Conservation (phyloP, 176 grass and related monocot species). For the Urochloa ruziziensis region DNA sequence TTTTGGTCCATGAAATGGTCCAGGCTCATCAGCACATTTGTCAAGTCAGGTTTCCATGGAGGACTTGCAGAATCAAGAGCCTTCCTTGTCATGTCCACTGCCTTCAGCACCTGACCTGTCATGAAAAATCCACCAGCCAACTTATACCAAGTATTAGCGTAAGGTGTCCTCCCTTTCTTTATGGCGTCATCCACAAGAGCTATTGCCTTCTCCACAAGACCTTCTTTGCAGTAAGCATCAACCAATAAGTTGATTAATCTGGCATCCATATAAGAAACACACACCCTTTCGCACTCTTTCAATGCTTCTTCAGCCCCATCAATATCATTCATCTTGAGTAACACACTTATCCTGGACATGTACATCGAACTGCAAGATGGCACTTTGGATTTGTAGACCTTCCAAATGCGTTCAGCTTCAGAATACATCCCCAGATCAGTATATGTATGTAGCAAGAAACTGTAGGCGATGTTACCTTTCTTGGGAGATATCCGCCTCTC, state of each 20-base stretch:
- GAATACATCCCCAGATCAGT: conserved; percentile 41
- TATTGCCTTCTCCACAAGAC: conserved; percentile 56
- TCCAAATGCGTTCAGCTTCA: conserved; percentile 45
- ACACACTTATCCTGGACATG: conserved; percentile 46
- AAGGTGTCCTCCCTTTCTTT: conserved; percentile 41
- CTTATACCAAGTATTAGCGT: conserved; percentile 42
- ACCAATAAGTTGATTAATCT: conserved; percentile 39
- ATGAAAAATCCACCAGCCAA: conserved; percentile 51
- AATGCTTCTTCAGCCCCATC: conserved; percentile 39
- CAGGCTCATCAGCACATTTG: conserved; percentile 41
- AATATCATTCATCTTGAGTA: conserved; percentile 51
- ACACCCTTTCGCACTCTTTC: conserved; percentile 45
- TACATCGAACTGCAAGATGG: conserved; percentile 42
- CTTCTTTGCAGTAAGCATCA: conserved; percentile 48
- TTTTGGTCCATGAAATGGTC: conserved; percentile 45
- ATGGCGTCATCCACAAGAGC: conserved; percentile 42
- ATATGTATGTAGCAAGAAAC: conserved; percentile 40
- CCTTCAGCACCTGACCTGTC: conserved; percentile 43
- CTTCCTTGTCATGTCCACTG: conserved; percentile 48
- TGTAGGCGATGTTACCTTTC: conserved; percentile 26
- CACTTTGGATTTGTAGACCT: conserved; percentile 30
- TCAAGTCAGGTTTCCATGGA: conserved; percentile 45
- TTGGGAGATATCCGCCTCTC: conserved; percentile 37
- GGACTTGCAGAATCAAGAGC: conserved; percentile 27
- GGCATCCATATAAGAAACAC: conserved; percentile 30